Evolutionary conservation across 2,329 filamentous ascomycete species (phyloP), one percentile per base, ranked within the genome.

Genomic region (Cladobotryum mycophilum): DNA sequence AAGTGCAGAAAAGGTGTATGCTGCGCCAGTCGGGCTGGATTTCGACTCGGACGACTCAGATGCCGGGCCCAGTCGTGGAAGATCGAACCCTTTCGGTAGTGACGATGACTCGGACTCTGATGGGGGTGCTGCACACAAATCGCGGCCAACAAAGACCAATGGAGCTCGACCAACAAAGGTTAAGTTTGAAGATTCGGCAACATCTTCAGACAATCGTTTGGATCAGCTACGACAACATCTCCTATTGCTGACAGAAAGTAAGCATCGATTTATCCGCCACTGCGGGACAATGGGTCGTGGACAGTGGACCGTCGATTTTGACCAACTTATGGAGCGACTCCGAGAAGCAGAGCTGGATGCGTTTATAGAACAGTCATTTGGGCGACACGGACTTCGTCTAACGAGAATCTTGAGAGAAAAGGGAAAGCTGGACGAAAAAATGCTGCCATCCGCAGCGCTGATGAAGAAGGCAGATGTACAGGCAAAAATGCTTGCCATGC

Each of bases 351-450:
- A 96, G 65, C 74, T 97, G 30, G 89, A 96, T 66, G 82, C 84
- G 13, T 85, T 90, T 40, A 85, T 97, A 50, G 81, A 86, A 55
- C 82, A 89, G 47, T 81, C 82, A 2, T 90, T 89, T 59, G 90
- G 89, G 7, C 79, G 81, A 7, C 76, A 86, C 43, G 89, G 89
- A 1, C 78, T 92, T 15, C 87, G 92, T 8, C 75, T 99, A n/a
- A 80, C 90, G 17, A 86, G 89, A 17, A 89, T 97, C 49, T 78
- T 99, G 17, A 80, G 86, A 37, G 84, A 87, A 52, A 89, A 91
- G 63, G 93, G 93, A 48, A 96, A 93, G 64, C 76, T 97, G n/a
- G 92, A 97, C 58, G 93, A 99, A 68, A 95, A 95, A 68, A 85
- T 88, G 54, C 76, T 96, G 12, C 86, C 88, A 36, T 84, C 84